Base-by-base conservation (phyloP, 768 basidiomycete genomes). In the Suillus occidentalis region DNA sequence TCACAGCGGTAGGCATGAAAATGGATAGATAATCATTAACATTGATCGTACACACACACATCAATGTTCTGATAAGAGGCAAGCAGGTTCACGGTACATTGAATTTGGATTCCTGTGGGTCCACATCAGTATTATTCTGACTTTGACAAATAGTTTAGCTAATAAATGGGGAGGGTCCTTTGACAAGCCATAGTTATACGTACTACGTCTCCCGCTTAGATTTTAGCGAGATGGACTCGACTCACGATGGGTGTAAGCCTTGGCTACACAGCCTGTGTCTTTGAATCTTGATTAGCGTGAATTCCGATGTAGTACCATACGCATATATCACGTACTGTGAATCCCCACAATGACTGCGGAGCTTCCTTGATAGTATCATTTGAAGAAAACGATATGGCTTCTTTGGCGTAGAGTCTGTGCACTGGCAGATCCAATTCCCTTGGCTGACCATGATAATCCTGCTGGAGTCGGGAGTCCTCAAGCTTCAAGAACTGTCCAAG, bases 171-270 rank as follows among this genome's bases (percentile, higher is more conserved):
- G 18, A 47, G 4, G 18, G 14, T 40, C 40, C 14, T 14, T 6
- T 40, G 40, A 43, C 43, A 20, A 43, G 18, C 20, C 42, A 43
- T 20, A 43, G 20, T 18, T 9, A 43, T 43, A 20, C 83, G 55
- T 69, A 90, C 90, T 89, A 8, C 34, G 91, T 69, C 83, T 78
- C 84, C 87, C 72, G 91, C 89, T 61, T 90, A 92, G 70, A 96
- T 82, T 76, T 95, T 96, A 2, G 91, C 89, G 14, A 84, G 80
- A 59, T 89, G 18, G 43, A 43, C 87, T 83, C 82, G 39, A 80
- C 3, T 49, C 12, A 49, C 22, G 1, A 14, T 20, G 89, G 92
- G 75, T 96, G 94, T 31, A 92, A 80, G 13, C 93, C 93, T 77
- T 94, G 31, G 3, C 31, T 4, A 31, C 31, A 31, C 31, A 12